Base-by-base conservation (phyloP, 192 early-diverging fungal genomes). In the Backusella circina region DNA sequence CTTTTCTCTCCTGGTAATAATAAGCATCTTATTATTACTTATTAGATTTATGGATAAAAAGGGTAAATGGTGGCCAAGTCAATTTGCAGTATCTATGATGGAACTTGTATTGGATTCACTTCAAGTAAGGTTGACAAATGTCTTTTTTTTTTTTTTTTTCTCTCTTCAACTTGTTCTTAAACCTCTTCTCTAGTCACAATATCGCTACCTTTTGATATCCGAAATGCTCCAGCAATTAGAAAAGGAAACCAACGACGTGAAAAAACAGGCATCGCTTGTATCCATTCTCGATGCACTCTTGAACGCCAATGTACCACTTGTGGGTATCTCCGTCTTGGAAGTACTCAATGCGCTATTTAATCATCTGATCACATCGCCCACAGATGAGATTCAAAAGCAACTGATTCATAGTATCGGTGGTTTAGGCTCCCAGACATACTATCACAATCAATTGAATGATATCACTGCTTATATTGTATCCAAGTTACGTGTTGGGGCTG, bases 381-480 rank as follows among this genome's bases (percentile, higher is more conserved):
- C 33, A 26, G 71, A 78, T 30, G 69, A 50, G 16, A 73, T 78
- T 9, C 74, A 78, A 12, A 31, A 65, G 31, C 70, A 67, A 26
- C 21, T 82, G n/a, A 35, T 72, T 9, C 57, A 78, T 38, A 67
- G 75, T 26, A 78, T 82, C 47, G 73, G 67, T 51, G 86, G 86
- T 31, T 77, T 89, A 30, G 85, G 81, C 1, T 87, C 82, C 2
- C 88, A 89, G 33, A 86, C 86, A 31, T 89, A 89, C 57, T 89
- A 89, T 67, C 73, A 80, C 0, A 89, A 88, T 70, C 88, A 89
- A 73, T 73, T 85, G n/a, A 85, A 83, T 47, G 86, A 89, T 72
- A 89, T 89, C 3, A 83, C 86, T 30, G 83, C 83, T 5, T 84
- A 86, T 67, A 82, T 89, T 68, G 73, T 84, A 28, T 71, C 82